Percentiles rank a stretch among this genome's conserved stretches.
Evolutionary conservation across 306 rosid genomes (phyloP).

Genomic region (Acacia confusa): DNA sequence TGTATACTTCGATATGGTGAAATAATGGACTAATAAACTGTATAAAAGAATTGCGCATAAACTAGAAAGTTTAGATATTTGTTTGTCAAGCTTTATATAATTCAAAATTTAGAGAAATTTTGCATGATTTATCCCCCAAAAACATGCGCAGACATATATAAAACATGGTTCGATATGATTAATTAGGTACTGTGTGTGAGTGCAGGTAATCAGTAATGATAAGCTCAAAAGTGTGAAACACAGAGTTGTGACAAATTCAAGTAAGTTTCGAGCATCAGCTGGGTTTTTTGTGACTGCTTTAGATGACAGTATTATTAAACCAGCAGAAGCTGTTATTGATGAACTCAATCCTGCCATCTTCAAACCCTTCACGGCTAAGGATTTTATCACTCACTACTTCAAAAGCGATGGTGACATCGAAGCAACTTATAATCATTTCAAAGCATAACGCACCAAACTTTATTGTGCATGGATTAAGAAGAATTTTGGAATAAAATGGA

Average conservation of each 20-base stretch:
- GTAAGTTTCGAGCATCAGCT: slow-evolving; percentile 31
- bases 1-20: too few species aligned
- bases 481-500: too few species aligned
- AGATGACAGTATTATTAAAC: slow-evolving; percentile 33
- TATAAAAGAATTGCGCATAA: too few species aligned
- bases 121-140: not conserved
- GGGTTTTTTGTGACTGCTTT: slow-evolving; percentile 33
- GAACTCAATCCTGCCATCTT: slow-evolving; percentile 29
- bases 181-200: not conserved
- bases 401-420: slow-evolving; percentile 16
- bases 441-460: not conserved
- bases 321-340: slow-evolving; percentile 36
- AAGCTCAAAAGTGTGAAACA: slow-evolving; percentile 43
- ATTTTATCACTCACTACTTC: slow-evolving; percentile 24
- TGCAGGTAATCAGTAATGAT: slow-evolving; percentile 25
- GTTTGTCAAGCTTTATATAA: not conserved
- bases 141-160: too few species aligned
- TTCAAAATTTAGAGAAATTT: not conserved
- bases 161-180: not conserved
- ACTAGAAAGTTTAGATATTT: not conserved
- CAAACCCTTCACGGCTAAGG: slow-evolving; percentile 33
- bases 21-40: not conserved
- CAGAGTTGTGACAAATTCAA: slow-evolving; percentile 59
- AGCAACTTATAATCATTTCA: not conserved
- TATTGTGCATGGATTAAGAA: too few species aligned